Evolutionary conservation across 1,284 basidiomycete genomes (phyloP), one percentile per base, ranked within the genome.

Genomic region (Ceratobasidium sp.): DNA sequence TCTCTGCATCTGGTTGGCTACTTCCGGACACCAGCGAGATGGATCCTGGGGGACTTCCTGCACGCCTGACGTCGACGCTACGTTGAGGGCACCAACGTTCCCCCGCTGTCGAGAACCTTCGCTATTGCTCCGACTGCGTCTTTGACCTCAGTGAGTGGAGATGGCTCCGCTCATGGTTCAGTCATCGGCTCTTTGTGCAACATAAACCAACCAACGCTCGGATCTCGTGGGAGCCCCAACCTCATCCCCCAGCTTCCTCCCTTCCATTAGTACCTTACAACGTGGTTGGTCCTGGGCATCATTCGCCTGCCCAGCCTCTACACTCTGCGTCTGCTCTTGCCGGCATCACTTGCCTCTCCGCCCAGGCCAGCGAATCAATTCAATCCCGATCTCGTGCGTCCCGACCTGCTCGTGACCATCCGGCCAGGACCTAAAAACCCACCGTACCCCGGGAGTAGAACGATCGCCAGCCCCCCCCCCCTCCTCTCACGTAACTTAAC

Each of bases 141-240:
- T n/a, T n/a, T n/a, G n/a, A n/a, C n/a, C n/a, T n/a, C n/a, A 44
- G 51, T 51, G 30, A 36, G 46, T 33, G 16, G 18, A n/a, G 49
- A 54, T 23, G 30, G 58, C 30, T 23, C 38, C 40, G 33, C 36
- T 16, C 56, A 58, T 21, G 58, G 16, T 56, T 14, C 36, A 36
- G 11, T 1, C 28, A 4, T 49, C 48, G 63, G 64, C 12, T 58
- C 53, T 54, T 25, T 54, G n/a, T n/a, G 38, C 42, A 7, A 58
- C 53, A 69, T 58, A 69, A 69, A 23, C 38, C 53, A 53, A 25
- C 38, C 25, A 25, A 46, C 49, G 9, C 30, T 25, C 64, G 53
- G 38, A 69, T 69, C 64, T 69, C 64, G 18, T 46, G 30, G 38
- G 40, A 51, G 64, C 61, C 49, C 63, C 36, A 69, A 69, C n/a